A percentile compares a stretch with the other conserved stretches of the same genome.
Evolutionary conservation across 139 green algal genomes (phyloP).

Genomic region (Coelastrella sp.): DNA sequence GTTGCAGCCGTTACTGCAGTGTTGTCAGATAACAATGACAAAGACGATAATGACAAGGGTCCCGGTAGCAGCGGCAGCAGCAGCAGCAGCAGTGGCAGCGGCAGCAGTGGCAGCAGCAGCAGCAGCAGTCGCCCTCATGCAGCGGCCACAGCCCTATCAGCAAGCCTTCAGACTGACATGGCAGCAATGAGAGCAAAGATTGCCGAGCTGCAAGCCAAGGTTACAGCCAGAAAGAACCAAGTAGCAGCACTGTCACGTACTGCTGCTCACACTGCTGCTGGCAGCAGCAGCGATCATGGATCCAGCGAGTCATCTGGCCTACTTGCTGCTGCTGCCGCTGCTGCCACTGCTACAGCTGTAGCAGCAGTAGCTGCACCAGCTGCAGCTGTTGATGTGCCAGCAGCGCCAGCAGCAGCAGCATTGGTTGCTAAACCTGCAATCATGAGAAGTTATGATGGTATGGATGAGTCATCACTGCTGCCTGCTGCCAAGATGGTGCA

Average conservation of each 20-base stretch:
- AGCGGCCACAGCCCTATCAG: conserved; percentile 1
- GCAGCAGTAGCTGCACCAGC: neutral
- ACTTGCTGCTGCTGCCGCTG: conserved; percentile 6
- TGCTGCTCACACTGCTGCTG: neutral
- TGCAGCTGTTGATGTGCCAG: neutral
- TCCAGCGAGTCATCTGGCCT: neutral
- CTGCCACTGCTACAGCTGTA: conserved; percentile 23
- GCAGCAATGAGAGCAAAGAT: neutral
- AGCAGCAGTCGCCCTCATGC: neutral
- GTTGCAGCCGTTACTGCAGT: no score
- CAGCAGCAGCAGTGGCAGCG: neutral
- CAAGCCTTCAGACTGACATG: neutral
- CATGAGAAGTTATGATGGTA: neutral
- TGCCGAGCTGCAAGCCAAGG: neutral
- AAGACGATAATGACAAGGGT: neutral
- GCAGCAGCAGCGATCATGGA: neutral
- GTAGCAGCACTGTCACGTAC: neutral
- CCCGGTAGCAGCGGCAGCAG: conserved; percentile 9
- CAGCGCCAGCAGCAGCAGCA: neutral
- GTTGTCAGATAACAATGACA: no score
- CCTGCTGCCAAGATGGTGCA: conserved; percentile 12
- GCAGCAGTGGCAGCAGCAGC: neutral
- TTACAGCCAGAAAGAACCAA: neutral
- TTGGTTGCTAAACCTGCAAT: neutral
- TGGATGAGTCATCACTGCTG: neutral